Conservation (phyloP, 345 rosid species). For the Litchi chinensis region DNA sequence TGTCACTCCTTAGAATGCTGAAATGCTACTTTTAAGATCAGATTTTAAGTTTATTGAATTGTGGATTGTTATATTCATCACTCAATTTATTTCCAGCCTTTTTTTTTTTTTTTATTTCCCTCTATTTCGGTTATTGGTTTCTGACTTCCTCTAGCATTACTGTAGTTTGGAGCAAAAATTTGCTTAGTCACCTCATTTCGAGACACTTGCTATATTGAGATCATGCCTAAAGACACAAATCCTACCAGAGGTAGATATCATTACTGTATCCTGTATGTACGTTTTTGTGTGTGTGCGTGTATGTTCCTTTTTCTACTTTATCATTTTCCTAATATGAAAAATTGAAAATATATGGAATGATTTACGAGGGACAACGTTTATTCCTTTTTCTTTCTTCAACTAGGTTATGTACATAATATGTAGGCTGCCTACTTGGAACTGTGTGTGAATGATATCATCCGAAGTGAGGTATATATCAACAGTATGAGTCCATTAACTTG, state of each 20-base stretch:
- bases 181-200: conserved; percentile 90
- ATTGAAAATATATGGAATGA: too few species aligned
- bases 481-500: neutral
- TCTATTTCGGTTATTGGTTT: conserved; percentile 20
- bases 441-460: too few species aligned
- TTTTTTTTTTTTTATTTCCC: neutral
- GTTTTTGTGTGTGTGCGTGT: too few species aligned
- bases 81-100: neutral
- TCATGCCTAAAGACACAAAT: conserved; percentile 66
- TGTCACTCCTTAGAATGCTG: neutral
- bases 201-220: conserved; percentile 80
- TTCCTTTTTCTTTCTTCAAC: too few species aligned
- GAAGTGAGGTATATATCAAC: neutral
- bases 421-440: too few species aligned
- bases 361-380: too few species aligned
- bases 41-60: neutral
- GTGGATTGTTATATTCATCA: neutral
- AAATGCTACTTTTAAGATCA: neutral
- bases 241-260: conserved; percentile 63
- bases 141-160: conserved; percentile 32
- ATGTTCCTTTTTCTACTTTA: neutral
- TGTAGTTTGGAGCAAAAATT: conserved; percentile 84
- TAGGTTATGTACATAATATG: too few species aligned
- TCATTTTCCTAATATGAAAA: neutral
- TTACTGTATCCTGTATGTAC: conserved; percentile 15